phyloP scores from a whole-genome alignment of 148 eudicot genomes.

The Rhododendron kiyosumense region DNA sequence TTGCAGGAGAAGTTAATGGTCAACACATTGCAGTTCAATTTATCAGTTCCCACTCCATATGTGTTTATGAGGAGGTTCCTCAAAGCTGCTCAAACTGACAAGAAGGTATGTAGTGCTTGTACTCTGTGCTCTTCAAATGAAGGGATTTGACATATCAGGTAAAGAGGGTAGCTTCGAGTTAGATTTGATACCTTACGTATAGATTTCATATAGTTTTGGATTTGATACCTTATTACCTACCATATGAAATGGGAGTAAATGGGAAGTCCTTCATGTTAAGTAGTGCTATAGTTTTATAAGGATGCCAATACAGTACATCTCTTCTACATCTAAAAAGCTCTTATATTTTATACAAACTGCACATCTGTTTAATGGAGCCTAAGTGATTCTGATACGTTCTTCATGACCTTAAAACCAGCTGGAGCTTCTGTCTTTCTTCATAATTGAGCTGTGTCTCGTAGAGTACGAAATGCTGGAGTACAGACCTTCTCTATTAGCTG shows the following conservation, averaged over 20 bases:
- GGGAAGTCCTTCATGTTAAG: background rate
- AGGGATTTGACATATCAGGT: background rate
- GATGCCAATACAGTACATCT: background rate
- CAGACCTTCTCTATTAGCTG: conserved; percentile 74
- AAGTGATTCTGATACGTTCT: background rate
- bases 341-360: background rate
- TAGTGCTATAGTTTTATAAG: background rate
- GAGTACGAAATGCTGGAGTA: conserved; percentile 72
- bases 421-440: conserved; percentile 64
- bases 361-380: background rate
- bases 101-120: conserved; percentile 28
- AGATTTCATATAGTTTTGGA: background rate
- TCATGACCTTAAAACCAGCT: conserved; percentile 39
- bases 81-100: conserved; percentile 69
- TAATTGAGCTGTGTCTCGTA: conserved; percentile 66
- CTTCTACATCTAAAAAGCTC: background rate
- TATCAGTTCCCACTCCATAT: conserved; percentile 76
- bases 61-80: conserved; percentile 79
- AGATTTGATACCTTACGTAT: background rate
- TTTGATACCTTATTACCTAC: background rate
- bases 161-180: background rate
- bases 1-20: conserved; percentile 67
- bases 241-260: background rate
- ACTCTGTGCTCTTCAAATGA: background rate
- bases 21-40: conserved; percentile 62